Percentiles rank a stretch among this genome's conserved stretches.
Evolutionary conservation across 257 asterid genomes (phyloP).

Genomic region (Forsythia viridissima): DNA sequence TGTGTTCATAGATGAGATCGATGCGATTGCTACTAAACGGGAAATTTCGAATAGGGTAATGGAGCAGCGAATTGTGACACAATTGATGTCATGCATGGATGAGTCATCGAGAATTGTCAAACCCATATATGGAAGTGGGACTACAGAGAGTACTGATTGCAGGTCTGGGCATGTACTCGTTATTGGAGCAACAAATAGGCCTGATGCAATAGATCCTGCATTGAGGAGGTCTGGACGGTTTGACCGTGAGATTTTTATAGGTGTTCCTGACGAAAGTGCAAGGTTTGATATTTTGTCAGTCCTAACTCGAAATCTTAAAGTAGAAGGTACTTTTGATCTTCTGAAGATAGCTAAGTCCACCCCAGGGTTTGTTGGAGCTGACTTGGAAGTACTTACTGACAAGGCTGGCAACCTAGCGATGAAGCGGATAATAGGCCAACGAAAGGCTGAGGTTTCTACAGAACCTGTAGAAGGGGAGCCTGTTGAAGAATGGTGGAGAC

Average conservation of each 20-base stretch:
- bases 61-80: constrained; percentile 88
- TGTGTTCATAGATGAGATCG: constrained; percentile 92
- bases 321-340: constrained; percentile 85
- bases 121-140: constrained; percentile 34
- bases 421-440: constrained; percentile 66
- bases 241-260: constrained; percentile 76
- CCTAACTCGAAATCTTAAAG: constrained; percentile 58
- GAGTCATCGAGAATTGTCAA: constrained; percentile 50
- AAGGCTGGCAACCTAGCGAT: constrained; percentile 86
- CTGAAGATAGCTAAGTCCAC: constrained; percentile 73
- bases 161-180: constrained; percentile 71
- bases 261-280: constrained; percentile 79
- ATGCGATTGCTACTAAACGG: constrained; percentile 89
- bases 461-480: constrained; percentile 28
- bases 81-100: constrained; percentile 90
- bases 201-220: constrained; percentile 85
- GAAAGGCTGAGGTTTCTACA: constrained; percentile 42
- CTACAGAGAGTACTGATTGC: constrained; percentile 35
- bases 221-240: constrained; percentile 95
- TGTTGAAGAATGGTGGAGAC: constrained; percentile 67
- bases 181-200: constrained; percentile 89
- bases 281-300: constrained; percentile 70
- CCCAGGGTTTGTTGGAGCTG: constrained; percentile 94
- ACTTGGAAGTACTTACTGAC: constrained; percentile 67
- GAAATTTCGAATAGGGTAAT: constrained; percentile 77